Evolutionary conservation across 2,329 filamentous ascomycete genomes (phyloP).

Genomic region (Incumbomyces delicatus): DNA sequence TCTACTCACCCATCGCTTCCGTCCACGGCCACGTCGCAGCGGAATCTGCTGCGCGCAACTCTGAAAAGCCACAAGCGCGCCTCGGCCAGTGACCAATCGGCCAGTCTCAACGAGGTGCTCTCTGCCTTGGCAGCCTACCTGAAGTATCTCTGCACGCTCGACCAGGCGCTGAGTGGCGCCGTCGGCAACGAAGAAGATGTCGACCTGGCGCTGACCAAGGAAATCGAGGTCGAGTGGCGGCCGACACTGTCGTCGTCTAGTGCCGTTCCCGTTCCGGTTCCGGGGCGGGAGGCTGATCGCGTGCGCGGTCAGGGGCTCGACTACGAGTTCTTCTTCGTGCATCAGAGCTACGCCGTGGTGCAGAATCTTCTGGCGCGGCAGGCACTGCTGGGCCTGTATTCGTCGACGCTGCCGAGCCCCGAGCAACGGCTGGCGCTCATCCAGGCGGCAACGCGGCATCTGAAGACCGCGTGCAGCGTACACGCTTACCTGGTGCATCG

Average conservation of each 20-base stretch:
- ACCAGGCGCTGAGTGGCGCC: constrained; percentile 56
- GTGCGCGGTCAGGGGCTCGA: constrained; percentile 64
- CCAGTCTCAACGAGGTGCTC: constrained; percentile 61
- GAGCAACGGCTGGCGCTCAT: constrained; percentile 63
- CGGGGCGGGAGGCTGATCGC: constrained; percentile 55
- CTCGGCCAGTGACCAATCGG: constrained; percentile 57
- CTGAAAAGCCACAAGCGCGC: constrained; percentile 86
- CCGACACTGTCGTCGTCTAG: constrained; percentile 61
- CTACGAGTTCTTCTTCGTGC: constrained; percentile 70
- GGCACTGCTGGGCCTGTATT: constrained; percentile 64
- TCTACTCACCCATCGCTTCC: constrained; percentile 83
- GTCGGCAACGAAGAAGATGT: constrained; percentile 52
- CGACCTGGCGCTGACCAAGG: constrained; percentile 55
- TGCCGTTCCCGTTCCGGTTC: constrained; percentile 36
- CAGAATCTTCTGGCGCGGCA: constrained; percentile 63
- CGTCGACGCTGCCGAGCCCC: constrained; percentile 48
- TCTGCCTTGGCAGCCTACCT: constrained; percentile 66
- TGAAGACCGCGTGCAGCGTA: constrained; percentile 69
- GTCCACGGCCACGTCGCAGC: constrained; percentile 69
- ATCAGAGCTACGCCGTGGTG: constrained; percentile 67
- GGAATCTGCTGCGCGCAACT: constrained; percentile 69
- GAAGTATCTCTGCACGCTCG: constrained; percentile 70
- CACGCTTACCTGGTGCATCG: constrained; percentile 54
- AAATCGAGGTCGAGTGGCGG: constrained; percentile 69
- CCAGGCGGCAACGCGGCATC: constrained; percentile 61